A percentile compares a stretch with the other conserved stretches of the same genome.
These are phyloP conservation scores for Cordyceps javanica DNA, from an alignment of 2,329 filamentous ascomycete species.

Conservation along the genomic window DNA sequence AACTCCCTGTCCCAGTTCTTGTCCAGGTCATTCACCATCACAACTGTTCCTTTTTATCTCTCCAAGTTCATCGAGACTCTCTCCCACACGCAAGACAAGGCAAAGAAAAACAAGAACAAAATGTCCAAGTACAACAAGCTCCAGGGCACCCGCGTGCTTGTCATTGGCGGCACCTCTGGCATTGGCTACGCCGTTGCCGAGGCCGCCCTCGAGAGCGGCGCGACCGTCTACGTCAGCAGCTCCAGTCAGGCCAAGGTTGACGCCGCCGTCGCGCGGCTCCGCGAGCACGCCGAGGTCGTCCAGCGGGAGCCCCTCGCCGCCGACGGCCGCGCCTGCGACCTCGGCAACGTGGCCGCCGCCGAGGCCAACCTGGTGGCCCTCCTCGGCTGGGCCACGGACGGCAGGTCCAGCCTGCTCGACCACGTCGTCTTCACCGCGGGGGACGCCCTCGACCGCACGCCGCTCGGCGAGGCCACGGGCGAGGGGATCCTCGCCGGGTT, in stretches of 20 bases:
- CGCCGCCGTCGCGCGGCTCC: slow-evolving; percentile 12
- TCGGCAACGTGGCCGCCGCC: slow-evolving; percentile 17
- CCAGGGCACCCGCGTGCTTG: slow-evolving; percentile 39
- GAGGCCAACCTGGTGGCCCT: slow-evolving; percentile 37
- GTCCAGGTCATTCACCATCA: neutral
- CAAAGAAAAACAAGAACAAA: too few relatives aligned
- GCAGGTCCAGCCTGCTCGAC: slow-evolving; percentile 40
- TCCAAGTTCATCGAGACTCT: too few relatives aligned
- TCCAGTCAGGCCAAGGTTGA: slow-evolving; percentile 43
- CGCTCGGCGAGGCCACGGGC: slow-evolving; percentile 35
- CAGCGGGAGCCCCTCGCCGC: slow-evolving; percentile 22
- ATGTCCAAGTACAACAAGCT: slow-evolving; percentile 29
- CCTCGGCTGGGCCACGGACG: slow-evolving; percentile 35
- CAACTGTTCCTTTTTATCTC: neutral
- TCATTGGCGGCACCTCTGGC: slow-evolving; percentile 58
- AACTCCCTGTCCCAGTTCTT: neutral
- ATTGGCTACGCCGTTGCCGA: slow-evolving; percentile 41
- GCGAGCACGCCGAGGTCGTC: slow-evolving; percentile 16
- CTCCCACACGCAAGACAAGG: neutral
- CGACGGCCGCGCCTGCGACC: slow-evolving; percentile 12
- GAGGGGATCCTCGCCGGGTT: slow-evolving; percentile 33
- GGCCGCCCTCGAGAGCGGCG: slow-evolving; percentile 45
- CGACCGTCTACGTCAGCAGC: slow-evolving; percentile 48
- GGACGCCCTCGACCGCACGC: slow-evolving; percentile 29
- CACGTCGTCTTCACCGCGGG: slow-evolving; percentile 55